Base-by-base conservation (phyloP, 768 basidiomycete genomes). In the Boletus pseudopeckii region DNA sequence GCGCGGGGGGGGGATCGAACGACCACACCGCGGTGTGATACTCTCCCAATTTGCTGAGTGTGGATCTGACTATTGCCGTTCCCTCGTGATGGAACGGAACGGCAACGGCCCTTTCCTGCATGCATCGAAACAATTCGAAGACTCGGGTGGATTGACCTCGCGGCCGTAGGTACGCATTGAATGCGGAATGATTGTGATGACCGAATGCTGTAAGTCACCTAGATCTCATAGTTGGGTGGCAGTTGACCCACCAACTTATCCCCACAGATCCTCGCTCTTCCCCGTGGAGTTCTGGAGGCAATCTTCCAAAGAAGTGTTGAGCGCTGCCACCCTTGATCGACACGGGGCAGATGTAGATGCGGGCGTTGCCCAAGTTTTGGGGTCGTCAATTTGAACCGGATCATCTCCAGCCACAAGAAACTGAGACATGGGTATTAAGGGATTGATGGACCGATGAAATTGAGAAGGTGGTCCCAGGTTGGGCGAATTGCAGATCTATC, bases 101-200 rank as follows among this genome's bases (percentile, higher is more conserved):
- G 50, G 46, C 38, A 46, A 50, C 2, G 40, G 33, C 17, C 20
- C 26, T 14, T 38, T 36, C 39, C 33, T 48, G 40, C 37, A 33
- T 30, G 34, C 36, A 50, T 42, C 40, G 33, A 28, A 41, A 50
- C 20, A 30, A 26, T 13, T 39, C 26, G n/a, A n/a, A n/a, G n/a
- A n/a, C n/a, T n/a, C n/a, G n/a, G n/a, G n/a, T n/a, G n/a, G 32
- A 51, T 52, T 48, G 47, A 26, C 48, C 48, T 47, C 30, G 33
- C 48, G 33, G 52, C 47, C 14, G 30, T 38, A 22, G 33, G 38
- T n/a, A 32, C 37, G 57, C 58, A n/a, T 22, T 3, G 2, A 55
- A 39, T 22, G 53, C 13, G 28, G 57, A 40, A 37, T 9, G 36
- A 40, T 33, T 2, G 40, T 24, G 20, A 49, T 52, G 46, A 22